Percentiles rank a stretch among this genome's conserved stretches.
phyloP scores from a whole-genome alignment of 805 yeast species.

The Ogataea chonburiensis region DNA sequence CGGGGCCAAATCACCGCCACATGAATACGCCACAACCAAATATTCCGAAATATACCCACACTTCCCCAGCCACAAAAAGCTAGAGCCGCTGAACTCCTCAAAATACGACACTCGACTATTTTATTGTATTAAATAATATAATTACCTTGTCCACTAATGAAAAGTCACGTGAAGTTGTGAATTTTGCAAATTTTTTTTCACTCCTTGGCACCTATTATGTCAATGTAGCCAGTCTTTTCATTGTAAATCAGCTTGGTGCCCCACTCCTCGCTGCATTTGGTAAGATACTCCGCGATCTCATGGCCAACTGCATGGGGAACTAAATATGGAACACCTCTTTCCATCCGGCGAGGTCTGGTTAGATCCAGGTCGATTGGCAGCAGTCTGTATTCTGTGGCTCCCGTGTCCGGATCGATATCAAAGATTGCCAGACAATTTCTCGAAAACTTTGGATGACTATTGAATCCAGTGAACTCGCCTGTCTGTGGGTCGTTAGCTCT shows the following conservation, averaged over 20 bases:
- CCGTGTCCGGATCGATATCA: conserved; percentile 17
- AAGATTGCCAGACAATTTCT: conserved; percentile 28
- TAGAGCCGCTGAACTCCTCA: background rate
- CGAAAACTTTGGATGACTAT: conserved; percentile 27
- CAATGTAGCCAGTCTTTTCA: conserved; percentile 24
- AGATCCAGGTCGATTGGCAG: conserved; percentile 30
- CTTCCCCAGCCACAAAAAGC: too few species aligned
- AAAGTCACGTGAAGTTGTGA: background rate
- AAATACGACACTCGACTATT: background rate
- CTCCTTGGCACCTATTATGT: too few species aligned
- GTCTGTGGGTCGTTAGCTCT: conserved; percentile 27
- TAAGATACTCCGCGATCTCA: conserved; percentile 26
- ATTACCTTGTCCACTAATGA: too few species aligned
- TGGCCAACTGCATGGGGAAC: conserved; percentile 25
- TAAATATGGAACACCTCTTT: conserved; percentile 30
- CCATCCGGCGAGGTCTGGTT: conserved; percentile 23
- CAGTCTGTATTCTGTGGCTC: conserved; percentile 17
- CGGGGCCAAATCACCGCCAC: too few species aligned
- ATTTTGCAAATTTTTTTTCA: background rate
- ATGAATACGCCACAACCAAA: too few species aligned
- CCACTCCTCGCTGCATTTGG: conserved; percentile 26
- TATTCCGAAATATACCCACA: too few species aligned
- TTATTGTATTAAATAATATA: too few species aligned
- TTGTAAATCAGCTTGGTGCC: conserved; percentile 26
- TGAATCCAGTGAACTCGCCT: conserved; percentile 29